Evolutionary conservation across 345 rosid species (phyloP).

Genomic region (Turnera subulata): DNA sequence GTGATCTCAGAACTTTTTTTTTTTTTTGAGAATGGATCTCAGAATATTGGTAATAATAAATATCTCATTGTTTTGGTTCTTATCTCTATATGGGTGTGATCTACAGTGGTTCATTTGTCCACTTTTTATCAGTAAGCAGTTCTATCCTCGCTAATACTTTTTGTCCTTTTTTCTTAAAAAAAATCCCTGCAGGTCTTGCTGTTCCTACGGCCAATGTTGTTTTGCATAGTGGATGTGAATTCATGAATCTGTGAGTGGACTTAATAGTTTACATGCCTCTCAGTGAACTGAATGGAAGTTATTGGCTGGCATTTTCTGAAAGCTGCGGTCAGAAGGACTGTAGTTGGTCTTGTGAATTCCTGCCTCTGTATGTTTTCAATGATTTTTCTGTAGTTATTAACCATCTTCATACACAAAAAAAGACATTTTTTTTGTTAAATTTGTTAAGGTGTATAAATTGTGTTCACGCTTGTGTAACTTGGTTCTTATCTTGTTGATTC

Average conservation of each 20-base stretch:
- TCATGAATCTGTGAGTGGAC: background rate
- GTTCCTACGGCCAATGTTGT: background rate
- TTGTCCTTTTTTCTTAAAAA: background rate
- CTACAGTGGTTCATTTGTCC: background rate
- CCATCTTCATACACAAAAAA: conserved; percentile 2
- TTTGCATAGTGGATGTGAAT: background rate
- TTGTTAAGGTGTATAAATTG: background rate
- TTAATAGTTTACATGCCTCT: background rate
- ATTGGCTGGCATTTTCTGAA: background rate
- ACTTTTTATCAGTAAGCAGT: too few relatives aligned
- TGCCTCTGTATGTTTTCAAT: background rate
- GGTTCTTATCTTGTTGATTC: background rate
- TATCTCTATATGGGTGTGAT: background rate
- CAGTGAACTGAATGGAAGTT: background rate
- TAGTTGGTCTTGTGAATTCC: conserved; percentile 1
- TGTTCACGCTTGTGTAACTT: background rate
- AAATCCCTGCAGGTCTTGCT: conserved; percentile 1
- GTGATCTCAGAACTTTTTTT: conserved; percentile 11
- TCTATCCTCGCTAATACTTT: too few relatives aligned
- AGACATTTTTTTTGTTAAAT: background rate
- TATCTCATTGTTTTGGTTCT: background rate
- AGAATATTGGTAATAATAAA: too few relatives aligned
- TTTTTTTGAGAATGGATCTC: background rate
- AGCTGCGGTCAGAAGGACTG: background rate
- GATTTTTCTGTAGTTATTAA: conserved; percentile 1